These are phyloP conservation scores for Chlamydomonas urium DNA, from an alignment of 139 green algal species.

Conservation along the genomic window DNA sequence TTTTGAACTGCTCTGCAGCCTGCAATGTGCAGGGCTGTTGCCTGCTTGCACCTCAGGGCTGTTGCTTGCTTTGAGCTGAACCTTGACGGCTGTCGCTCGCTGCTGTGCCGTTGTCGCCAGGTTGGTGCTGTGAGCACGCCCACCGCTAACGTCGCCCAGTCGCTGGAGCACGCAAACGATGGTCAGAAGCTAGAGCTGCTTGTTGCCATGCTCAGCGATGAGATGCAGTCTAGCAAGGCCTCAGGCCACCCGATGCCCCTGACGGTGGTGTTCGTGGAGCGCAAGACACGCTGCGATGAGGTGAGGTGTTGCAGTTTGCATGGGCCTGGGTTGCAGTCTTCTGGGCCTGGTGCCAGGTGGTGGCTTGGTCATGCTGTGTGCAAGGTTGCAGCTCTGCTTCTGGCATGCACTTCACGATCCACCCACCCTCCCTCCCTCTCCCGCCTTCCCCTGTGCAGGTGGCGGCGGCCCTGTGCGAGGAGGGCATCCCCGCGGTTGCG, in stretches of 20 bases:
- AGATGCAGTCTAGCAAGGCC: neutral
- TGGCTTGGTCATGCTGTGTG: no score
- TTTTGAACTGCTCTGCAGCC: no score
- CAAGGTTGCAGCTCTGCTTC: neutral
- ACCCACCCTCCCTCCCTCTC: neutral
- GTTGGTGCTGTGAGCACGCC: constrained; percentile 14
- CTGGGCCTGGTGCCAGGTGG: no score
- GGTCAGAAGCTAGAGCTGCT: constrained; percentile 42
- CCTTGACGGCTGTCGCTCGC: no score
- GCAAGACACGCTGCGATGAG: constrained; percentile 75
- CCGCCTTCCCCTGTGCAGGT: no score
- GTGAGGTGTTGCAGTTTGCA: no score
- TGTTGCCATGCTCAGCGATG: constrained; percentile 19
- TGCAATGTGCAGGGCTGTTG: no score
- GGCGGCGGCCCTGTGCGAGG: constrained; percentile 55
- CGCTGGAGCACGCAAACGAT: constrained; percentile 64
- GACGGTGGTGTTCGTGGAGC: constrained; percentile 87
- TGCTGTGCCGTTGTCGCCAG: no score
- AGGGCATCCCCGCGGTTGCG: constrained; percentile 60
- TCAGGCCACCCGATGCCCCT: constrained; percentile 62
- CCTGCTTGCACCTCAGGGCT: no score
- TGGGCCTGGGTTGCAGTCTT: neutral
- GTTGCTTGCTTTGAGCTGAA: no score
- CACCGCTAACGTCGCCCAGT: constrained; percentile 77
- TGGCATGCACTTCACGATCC: neutral